These are phyloP conservation scores for Sechiopsis laciniata DNA, from an alignment of 306 rosid genomes.

Conservation along the genomic window DNA sequence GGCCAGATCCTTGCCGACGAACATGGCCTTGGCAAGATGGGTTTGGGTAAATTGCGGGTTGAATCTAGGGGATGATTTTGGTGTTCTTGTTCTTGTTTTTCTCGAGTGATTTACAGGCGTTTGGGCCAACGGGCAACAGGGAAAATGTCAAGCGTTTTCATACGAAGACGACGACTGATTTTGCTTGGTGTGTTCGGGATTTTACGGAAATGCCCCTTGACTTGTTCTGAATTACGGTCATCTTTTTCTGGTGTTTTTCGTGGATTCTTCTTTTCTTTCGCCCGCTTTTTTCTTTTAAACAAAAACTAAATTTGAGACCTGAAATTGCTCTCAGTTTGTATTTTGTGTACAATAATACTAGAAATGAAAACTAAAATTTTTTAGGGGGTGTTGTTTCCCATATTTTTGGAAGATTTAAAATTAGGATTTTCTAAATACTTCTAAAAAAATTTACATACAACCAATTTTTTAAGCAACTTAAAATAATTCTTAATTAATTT, in stretches of 20 bases:
- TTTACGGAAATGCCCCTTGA: constrained; percentile 17
- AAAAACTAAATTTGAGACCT: no score
- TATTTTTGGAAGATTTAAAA: no score
- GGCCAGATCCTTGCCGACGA: constrained; percentile 55
- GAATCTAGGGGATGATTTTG: background rate
- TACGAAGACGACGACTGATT: constrained; percentile 16
- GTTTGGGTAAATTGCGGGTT: background rate
- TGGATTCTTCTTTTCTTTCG: background rate
- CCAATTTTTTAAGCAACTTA: no score
- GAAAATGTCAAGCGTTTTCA: constrained; percentile 19
- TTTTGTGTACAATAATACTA: no score
- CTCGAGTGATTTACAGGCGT: background rate
- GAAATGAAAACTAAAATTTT: no score
- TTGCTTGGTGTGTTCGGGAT: background rate
- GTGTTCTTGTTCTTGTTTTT: background rate
- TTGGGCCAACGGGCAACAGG: background rate
- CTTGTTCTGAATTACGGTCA: constrained; percentile 7
- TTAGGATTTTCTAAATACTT: no score
- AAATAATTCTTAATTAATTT: no score
- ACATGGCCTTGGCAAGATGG: constrained; percentile 40
- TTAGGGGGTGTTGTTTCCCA: no score
- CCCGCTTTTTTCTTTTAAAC: no score
- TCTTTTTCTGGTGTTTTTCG: background rate
- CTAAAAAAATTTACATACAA: no score
- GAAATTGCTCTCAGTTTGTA: no score